Percentiles rank a stretch among this genome's conserved stretches.
Conservation (phyloP, 805 yeast species). For the Naumovozyma castellii region DNA sequence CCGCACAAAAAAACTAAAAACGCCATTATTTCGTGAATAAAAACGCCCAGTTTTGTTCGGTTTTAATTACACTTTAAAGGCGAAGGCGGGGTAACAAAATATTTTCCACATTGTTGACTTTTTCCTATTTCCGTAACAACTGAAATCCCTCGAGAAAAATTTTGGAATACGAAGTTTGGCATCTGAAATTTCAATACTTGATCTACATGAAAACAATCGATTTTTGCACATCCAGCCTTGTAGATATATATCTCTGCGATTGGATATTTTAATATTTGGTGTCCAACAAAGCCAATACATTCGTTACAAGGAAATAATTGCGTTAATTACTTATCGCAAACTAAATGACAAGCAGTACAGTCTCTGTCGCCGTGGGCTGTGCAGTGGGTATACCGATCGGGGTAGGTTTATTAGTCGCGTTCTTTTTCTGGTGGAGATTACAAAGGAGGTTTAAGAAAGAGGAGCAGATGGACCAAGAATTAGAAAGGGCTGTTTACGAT, state of each 20-base stretch:
- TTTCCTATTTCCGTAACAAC: not conserved
- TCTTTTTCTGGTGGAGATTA: constrained; percentile 32
- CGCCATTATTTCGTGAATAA: not conserved
- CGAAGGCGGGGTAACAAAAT: not conserved
- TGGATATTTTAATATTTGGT: too few species aligned
- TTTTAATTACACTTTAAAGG: not conserved
- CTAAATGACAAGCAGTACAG: constrained; percentile 7
- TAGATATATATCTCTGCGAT: too few species aligned
- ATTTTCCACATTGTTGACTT: not conserved
- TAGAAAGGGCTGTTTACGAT: constrained; percentile 23
- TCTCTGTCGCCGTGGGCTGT: constrained; percentile 39
- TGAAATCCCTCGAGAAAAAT: too few species aligned
- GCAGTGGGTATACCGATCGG: constrained; percentile 46
- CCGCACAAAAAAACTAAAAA: too few species aligned
- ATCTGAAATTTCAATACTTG: too few species aligned
- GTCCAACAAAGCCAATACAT: too few species aligned
- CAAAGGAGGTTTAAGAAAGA: constrained; percentile 33
- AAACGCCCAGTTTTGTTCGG: not conserved
- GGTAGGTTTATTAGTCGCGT: constrained; percentile 30
- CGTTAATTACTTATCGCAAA: too few species aligned
- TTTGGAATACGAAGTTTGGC: too few species aligned
- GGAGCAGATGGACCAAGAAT: constrained; percentile 29
- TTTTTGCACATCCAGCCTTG: too few species aligned
- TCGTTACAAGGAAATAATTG: too few species aligned
- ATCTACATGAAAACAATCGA: too few species aligned